Evolutionary conservation across 768 basidiomycete species (phyloP).

Genomic region (Leccinum longicurvipes): DNA sequence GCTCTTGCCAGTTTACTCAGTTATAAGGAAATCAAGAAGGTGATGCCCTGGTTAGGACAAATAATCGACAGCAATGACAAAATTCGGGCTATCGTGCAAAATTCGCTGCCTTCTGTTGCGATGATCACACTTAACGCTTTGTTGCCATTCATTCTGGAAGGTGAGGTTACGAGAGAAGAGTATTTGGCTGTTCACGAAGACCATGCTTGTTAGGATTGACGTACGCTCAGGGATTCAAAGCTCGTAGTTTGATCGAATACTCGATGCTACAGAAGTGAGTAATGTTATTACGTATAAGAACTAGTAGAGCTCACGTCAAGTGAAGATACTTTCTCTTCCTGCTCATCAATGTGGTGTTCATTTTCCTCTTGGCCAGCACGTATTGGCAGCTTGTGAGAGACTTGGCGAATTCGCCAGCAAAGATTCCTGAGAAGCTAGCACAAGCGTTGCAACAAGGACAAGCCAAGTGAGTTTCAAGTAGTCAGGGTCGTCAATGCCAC

Average conservation of each 20-base stretch:
- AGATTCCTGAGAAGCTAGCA: constrained; percentile 92
- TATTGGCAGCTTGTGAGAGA: constrained; percentile 91
- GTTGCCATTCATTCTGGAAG: constrained; percentile 86
- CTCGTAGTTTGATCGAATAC: constrained; percentile 91
- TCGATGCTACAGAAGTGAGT: constrained; percentile 86
- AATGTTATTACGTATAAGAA: background rate
- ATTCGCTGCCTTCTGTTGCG: constrained; percentile 87
- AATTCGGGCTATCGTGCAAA: constrained; percentile 87
- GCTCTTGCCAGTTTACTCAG: constrained; percentile 84
- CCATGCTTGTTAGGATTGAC: constrained; percentile 52
- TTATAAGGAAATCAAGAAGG: constrained; percentile 90
- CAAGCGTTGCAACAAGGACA: constrained; percentile 73
- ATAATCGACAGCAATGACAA: constrained; percentile 80
- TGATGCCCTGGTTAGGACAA: constrained; percentile 82
- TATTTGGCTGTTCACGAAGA: background rate
- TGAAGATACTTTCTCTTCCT: constrained; percentile 90
- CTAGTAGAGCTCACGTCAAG: constrained; percentile 7
- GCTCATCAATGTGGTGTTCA: constrained; percentile 89
- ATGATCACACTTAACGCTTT: constrained; percentile 88
- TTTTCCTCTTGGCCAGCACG: constrained; percentile 88
- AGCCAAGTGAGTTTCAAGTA: constrained; percentile 48
- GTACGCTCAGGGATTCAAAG: constrained; percentile 86
- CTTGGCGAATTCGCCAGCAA: constrained; percentile 88
- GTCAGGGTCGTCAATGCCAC: constrained; percentile 7
- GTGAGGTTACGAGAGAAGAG: constrained; percentile 34